Percentiles rank a stretch among this genome's conserved stretches.
These are phyloP conservation scores for Otatea glauca DNA, from an alignment of 176 grass and related monocot genomes.

Conservation along the genomic window DNA sequence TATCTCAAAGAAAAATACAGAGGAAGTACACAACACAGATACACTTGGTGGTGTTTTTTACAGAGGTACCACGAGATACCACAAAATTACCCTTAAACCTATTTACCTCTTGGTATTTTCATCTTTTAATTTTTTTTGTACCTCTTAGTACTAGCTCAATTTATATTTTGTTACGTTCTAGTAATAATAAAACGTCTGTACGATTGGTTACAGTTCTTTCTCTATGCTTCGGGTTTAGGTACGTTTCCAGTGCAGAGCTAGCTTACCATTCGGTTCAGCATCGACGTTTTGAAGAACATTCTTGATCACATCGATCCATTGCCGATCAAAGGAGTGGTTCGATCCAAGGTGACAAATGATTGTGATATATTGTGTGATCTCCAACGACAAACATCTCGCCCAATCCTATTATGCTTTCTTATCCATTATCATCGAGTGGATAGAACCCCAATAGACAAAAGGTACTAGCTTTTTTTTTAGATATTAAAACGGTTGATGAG, in stretches of 20 bases:
- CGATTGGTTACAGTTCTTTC: not conserved
- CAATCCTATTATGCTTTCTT: not conserved
- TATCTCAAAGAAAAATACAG: no score
- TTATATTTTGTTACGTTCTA: no score
- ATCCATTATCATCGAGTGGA: not conserved
- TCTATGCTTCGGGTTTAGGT: not conserved
- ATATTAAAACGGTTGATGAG: not conserved
- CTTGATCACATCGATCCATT: not conserved
- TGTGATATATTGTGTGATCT: not conserved
- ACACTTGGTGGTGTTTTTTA: not conserved
- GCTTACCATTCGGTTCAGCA: not conserved
- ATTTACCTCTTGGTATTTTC: no score
- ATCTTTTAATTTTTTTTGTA: no score
- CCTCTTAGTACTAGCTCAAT: no score
- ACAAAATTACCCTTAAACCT: no score
- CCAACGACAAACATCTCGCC: not conserved
- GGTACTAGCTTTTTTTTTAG: not conserved
- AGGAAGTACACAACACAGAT: no score
- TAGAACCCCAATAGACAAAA: not conserved
- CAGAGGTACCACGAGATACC: no score
- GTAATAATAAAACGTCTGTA: no score
- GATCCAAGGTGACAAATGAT: not conserved
- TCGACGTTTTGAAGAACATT: not conserved
- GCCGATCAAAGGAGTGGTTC: not conserved
- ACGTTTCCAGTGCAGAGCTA: not conserved